Percentiles rank a stretch among this genome's conserved stretches.
Conservation (phyloP, 2,329 filamentous ascomycete species). For the Magnaporthiopsis poae region DNA sequence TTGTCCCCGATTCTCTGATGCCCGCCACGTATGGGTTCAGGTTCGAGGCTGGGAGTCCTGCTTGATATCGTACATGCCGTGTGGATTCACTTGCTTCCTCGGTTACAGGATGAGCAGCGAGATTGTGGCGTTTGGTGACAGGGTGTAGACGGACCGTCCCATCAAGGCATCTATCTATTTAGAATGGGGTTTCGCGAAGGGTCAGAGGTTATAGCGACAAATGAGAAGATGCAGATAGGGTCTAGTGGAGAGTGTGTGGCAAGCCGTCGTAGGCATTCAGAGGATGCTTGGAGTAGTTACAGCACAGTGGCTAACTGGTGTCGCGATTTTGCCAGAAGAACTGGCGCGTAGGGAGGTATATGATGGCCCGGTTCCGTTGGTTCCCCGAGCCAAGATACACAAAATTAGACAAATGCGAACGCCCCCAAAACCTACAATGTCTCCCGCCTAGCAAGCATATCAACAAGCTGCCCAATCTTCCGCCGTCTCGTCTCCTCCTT, state of each 20-base stretch:
- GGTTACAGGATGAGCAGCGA: constrained; percentile 39
- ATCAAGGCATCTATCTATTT: constrained; percentile 22
- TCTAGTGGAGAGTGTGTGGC: background rate
- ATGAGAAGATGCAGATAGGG: background rate
- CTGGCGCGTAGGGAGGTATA: no score
- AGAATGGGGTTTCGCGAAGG: constrained; percentile 24
- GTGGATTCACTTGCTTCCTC: constrained; percentile 37
- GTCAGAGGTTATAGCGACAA: background rate
- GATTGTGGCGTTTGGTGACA: constrained; percentile 32
- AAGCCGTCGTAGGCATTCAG: background rate
- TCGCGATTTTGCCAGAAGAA: no score
- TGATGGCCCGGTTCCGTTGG: no score
- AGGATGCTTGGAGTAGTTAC: no score
- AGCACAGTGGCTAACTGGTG: no score
- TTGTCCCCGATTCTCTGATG: constrained; percentile 9
- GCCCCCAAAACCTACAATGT: constrained; percentile 10
- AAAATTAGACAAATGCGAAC: no score
- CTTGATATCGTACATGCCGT: constrained; percentile 20
- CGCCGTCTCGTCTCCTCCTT: constrained; percentile 24
- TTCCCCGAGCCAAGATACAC: no score
- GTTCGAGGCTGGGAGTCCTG: background rate
- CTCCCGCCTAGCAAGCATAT: constrained; percentile 26
- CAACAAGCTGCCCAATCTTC: constrained; percentile 32
- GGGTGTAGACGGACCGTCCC: constrained; percentile 34
- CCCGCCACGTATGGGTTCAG: constrained; percentile 8